Evolutionary conservation across 1,139 yeast species (phyloP).

Genomic region (Pichia sp.): DNA sequence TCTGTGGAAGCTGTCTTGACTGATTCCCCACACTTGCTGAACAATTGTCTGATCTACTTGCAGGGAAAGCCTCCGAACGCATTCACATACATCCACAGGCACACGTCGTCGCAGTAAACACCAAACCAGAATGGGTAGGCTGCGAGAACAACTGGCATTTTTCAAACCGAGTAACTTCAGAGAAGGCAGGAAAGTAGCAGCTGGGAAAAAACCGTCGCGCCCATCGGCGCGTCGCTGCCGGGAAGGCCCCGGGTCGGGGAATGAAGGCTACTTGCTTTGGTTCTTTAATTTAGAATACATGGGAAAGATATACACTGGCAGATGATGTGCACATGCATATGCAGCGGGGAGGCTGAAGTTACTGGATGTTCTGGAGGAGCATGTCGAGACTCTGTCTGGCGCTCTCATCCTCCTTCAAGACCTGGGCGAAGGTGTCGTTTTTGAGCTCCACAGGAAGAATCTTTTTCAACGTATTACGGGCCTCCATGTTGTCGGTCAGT

Average conservation of each 20-base stretch:
- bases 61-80: not conserved
- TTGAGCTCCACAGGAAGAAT: conserved; percentile 83
- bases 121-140: not conserved
- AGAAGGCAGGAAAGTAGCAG: not conserved
- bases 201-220: not conserved
- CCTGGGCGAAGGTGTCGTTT: conserved; percentile 82
- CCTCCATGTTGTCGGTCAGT: conserved; percentile 84
- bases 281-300: not conserved
- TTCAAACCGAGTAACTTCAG: not conserved
- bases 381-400: conserved; percentile 87
- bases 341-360: not conserved
- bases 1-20: not conserved
- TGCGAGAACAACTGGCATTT: conserved; percentile 4
- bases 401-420: conserved; percentile 80
- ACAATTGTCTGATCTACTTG: not conserved
- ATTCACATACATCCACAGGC: not conserved
- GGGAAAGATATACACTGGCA: not conserved
- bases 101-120: not conserved
- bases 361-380: conserved; percentile 59
- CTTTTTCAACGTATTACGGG: conserved; percentile 79
- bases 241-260: not conserved
- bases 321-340: not conserved
- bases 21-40: not conserved
- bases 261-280: not conserved
- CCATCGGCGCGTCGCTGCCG: not conserved